These are phyloP conservation scores for Tilletia setariae DNA, from an alignment of 1,284 basidiomycete species.

Conservation along the genomic window DNA sequence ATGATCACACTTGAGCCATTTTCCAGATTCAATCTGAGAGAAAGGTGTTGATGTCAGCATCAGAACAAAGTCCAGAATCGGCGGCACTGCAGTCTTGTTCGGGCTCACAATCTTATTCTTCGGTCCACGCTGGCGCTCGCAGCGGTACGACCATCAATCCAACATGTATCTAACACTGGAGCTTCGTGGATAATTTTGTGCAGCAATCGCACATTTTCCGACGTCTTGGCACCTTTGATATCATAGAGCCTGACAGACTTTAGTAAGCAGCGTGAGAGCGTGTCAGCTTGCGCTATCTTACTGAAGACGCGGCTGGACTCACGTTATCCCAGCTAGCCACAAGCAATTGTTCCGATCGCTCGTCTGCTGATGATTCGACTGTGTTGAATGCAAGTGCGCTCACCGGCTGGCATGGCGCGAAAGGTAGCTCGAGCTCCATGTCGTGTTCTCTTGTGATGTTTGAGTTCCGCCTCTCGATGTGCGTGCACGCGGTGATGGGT, in stretches of 20 bases:
- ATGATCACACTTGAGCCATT: slow-evolving; percentile 38
- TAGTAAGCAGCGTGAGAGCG: background rate
- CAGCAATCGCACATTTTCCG: slow-evolving; percentile 20
- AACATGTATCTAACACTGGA: slow-evolving; percentile 49
- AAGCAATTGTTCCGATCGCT: slow-evolving; percentile 25
- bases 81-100: background rate
- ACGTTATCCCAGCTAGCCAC: slow-evolving; percentile 46
- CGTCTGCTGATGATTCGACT: background rate
- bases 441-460: background rate
- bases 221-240: slow-evolving; percentile 16
- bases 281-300: no score
- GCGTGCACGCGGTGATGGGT: no score
- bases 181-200: slow-evolving; percentile 46
- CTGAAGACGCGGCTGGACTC: background rate
- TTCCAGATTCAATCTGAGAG: slow-evolving; percentile 31
- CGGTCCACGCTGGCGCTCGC: slow-evolving; percentile 46
- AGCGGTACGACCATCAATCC: slow-evolving; percentile 34
- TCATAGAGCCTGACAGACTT: slow-evolving; percentile 40
- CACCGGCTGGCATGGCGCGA: background rate
- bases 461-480: background rate
- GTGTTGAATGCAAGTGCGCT: slow-evolving; percentile 6
- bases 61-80: no score
- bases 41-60: background rate
- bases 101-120: slow-evolving; percentile 35
- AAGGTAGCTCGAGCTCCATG: slow-evolving; percentile 12